Evolutionary conservation across 1,284 basidiomycete species (phyloP), one percentile per base, ranked within the genome.

Genomic region (Mycosarcoma maydis): DNA sequence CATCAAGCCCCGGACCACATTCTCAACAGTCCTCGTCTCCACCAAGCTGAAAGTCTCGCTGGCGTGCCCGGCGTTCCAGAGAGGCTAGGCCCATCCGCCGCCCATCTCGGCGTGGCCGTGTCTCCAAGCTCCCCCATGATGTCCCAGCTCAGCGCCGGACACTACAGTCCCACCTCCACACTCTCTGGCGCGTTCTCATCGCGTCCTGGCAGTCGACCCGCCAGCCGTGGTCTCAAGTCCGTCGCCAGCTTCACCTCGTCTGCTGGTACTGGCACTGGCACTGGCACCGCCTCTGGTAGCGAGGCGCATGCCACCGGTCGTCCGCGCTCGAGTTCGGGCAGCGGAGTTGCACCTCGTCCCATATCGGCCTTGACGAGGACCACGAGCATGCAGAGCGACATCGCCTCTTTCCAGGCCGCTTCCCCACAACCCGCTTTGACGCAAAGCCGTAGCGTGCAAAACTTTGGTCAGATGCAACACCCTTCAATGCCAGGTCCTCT

Each of bases 221-320:
- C 43, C 13, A 72, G 70, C 45, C 61, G 60, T 11, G 70, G 70
- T 16, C 59, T 72, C 54, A 69, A 70, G 24, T 72, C 70, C 27
- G 66, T 72, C 7, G 70, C 70, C 26, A 69, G 61, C 55, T 72
- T 72, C 60, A 70, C 66, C 17, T 72, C 66, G 3, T 69, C 70
- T 2, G 52, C 41, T 13, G 57, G 60, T 6, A 60, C 67, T n/a
- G 60, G 49, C 33, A 49, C n/a, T 22, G 56, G 59, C 9, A 59
- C 66, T n/a, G 60, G 49, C 33, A 49, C 49, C 2, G 60, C 39
- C 16, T 53, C 56, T 6, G 42, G 45, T 1, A 64, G 52, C 56
- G 60, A 60, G 32, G 40, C 27, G 27, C 41, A 44, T 20, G 30
- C 30, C 3, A 45, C 17, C 19, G 14, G 45, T 17, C 52, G 67